These are phyloP conservation scores for Eleusine coracana DNA, from an alignment of 176 grass and related monocot species.

Conservation along the genomic window DNA sequence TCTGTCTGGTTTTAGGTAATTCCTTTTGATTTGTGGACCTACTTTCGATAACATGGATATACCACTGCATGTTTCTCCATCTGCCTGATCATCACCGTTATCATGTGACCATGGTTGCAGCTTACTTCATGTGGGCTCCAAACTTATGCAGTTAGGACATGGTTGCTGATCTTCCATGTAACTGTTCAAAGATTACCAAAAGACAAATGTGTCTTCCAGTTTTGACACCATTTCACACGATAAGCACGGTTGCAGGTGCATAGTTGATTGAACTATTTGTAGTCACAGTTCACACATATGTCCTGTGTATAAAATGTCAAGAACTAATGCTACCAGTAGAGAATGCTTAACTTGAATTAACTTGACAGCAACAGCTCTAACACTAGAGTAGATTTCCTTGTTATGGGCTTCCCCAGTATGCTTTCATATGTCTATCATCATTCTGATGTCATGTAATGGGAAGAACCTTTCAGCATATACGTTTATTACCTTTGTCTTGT, in stretches of 20 bases:
- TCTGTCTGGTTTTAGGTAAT: slow-evolving; percentile 6
- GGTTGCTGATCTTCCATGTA: slow-evolving; percentile 4
- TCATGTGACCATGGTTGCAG: slow-evolving; percentile 12
- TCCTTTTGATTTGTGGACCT: slow-evolving; percentile 38
- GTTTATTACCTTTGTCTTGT: slow-evolving; percentile 5
- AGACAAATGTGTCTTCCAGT: not conserved
- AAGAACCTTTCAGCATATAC: slow-evolving; percentile 5
- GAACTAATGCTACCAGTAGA: not conserved
- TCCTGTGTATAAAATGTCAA: slow-evolving; percentile 15
- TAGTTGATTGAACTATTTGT: slow-evolving; percentile 23
- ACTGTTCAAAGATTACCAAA: not conserved
- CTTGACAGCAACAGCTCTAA: not conserved
- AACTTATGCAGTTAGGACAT: slow-evolving; percentile 13
- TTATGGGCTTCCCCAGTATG: slow-evolving; percentile 21
- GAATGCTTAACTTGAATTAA: slow-evolving; percentile 20
- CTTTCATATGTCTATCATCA: slow-evolving; percentile 47
- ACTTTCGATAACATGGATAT: slow-evolving; percentile 23
- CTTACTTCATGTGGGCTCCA: not conserved
- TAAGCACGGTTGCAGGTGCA: slow-evolving; percentile 16
- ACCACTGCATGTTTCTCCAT: not conserved
- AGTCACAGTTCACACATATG: not conserved
- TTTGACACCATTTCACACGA: slow-evolving; percentile 12
- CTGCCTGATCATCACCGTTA: slow-evolving; percentile 19
- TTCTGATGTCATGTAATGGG: slow-evolving; percentile 35
- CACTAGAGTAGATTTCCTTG: slow-evolving; percentile 3